Base-by-base conservation (phyloP, 2,329 filamentous ascomycete species). In the Talaromyces islandicus region DNA sequence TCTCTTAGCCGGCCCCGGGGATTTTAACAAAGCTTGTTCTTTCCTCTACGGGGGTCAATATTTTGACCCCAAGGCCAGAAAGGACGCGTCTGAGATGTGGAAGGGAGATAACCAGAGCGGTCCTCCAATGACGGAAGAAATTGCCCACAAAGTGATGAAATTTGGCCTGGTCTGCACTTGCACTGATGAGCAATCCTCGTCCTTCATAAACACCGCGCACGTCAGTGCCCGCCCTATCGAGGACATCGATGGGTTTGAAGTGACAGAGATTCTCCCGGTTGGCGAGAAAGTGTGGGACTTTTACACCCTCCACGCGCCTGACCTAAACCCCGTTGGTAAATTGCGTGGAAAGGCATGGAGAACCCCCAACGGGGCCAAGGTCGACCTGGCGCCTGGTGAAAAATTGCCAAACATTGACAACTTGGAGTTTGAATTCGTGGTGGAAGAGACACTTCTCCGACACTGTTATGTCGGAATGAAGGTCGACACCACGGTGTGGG, bases 1-100 rank as follows among this genome's bases (percentile, higher is more conserved):
- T 7, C 75, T 78, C 1, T 62, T 70, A 1, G 71, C 73, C 2
- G 78, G 95, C 6, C 92, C 92, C 0, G 92, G 92, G 0, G 75
- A 83, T 11, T 97, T 96, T 80, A 95, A 95, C 72, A 78, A 81
- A n/a, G 88, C 89, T 0, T 88, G 88, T 54, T 86, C 86, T 1
- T 83, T 82, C 10, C 77, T 95, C 0, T 90, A 90, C 67, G 85
- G 82, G 1, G 86, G 85, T 2, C 72, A 75, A 32, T 79, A 80
- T 56, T 75, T 75, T 30, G 75, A 73, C 11, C 64, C 71, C 72
- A 11, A 77, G 74, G 21, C 69, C 76, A 50, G 35, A 24, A 29
- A 19, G 19, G 51, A 25, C 12, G 29, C 55, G 9, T 14, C 59
- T 9, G 14, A 11, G 32, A 62, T 70, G 3, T 83, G 81, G 81